These are phyloP conservation scores for Dendrobium huoshanense DNA, from an alignment of 106 monocot species.

Conservation along the genomic window DNA sequence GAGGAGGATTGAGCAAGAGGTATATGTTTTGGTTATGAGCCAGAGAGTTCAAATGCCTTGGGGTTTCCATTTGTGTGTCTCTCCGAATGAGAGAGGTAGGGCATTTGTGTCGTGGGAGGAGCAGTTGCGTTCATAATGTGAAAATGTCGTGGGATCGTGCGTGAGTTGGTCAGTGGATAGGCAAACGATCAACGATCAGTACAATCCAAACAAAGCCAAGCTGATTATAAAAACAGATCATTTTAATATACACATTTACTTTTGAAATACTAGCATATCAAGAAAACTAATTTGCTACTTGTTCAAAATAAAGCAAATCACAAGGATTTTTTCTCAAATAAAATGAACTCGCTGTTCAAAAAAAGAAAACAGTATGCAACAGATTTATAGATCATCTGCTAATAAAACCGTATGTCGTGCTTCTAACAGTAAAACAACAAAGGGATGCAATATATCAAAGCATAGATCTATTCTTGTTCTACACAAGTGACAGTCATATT, in stretches of 20 bases:
- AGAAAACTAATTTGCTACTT: background rate
- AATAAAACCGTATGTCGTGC: background rate
- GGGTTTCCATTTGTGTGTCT: no score
- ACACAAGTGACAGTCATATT: background rate
- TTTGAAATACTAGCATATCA: background rate
- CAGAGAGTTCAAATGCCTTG: no score
- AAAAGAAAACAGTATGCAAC: background rate
- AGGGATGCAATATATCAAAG: background rate
- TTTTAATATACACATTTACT: background rate
- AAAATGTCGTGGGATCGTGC: no score
- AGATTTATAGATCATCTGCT: background rate
- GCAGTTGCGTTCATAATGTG: no score
- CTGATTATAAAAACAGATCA: background rate
- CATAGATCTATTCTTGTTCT: background rate
- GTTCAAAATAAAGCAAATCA: background rate
- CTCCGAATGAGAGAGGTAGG: no score
- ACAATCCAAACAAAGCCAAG: background rate
- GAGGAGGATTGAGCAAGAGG: no score
- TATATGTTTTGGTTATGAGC: no score
- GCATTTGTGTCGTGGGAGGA: no score
- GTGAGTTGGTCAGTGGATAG: no score
- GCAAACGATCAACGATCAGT: no score
- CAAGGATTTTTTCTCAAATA: background rate
- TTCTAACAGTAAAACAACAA: background rate
- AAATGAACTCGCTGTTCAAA: background rate